Evolutionary conservation across 106 monocot genomes (phyloP), one percentile per base, ranked within the genome.

Genomic region (Gastrodia elata): DNA sequence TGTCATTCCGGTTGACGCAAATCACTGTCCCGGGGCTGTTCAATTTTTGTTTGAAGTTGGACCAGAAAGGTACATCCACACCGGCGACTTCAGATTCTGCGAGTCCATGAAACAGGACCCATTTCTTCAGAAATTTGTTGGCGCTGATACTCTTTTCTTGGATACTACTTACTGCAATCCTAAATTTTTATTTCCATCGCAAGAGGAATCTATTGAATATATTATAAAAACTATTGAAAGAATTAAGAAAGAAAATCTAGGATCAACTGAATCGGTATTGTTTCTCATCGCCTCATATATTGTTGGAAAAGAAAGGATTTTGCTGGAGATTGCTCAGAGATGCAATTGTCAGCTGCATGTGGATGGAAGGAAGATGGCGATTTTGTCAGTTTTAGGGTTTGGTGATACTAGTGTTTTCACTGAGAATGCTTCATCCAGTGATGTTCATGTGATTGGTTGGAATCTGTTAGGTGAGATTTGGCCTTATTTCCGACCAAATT

Each of bases 141-240:
- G 97, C 41, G 77, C 90, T 8, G 93, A 97, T 79, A 86, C 90
- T 20, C 78, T 97, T 68, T 97, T 93, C 38, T 73, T 97, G 42
- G 97, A 97, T 64, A 90, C 97, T 5, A 97, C 97, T 30, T 93
- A 93, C 55, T 97, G 93, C 65, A 90, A 97, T 52, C 97, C 97
- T 16, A 92, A 83, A 71, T 97, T 81, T 76, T 77, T 76, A 22
- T 97, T 97, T 37, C 85, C 83, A 1, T 78, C 90, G 3, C 97
- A 97, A 80, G 84, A 85, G 22, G 93, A 90, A 18, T 93, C 93
- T 0, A 65, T 97, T 30, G 86, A 90, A 0, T 90, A 97, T 71
- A 73, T 97, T 33, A 83, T 76, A 38, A 83, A 74, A 11, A 76
- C 81, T 4, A 81, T 97, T 11, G 71, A 82, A 42, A 87, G 81